phyloP scores from a whole-genome alignment of 495 filamentous ascomycete genomes.

The Penicillium nucicola region DNA sequence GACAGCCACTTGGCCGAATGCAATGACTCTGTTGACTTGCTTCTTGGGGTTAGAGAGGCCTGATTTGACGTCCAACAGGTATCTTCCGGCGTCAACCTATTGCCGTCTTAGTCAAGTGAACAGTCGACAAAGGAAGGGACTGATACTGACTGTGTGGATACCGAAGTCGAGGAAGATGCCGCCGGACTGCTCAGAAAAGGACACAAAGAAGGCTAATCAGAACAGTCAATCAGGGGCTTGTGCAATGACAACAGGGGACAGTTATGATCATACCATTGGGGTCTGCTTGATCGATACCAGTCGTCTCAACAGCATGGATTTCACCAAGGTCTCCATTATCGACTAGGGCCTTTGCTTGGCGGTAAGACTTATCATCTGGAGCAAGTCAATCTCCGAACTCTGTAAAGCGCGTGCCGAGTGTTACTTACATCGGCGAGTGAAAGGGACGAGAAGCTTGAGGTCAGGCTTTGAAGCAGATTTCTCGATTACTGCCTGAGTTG shows the following conservation, averaged over 20 bases:
- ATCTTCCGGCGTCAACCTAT: constrained; percentile 15
- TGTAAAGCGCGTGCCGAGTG: not conserved
- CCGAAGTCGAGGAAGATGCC: constrained; percentile 18
- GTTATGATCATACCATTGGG: constrained; percentile 7
- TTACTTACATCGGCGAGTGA: constrained; percentile 16
- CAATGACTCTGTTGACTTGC: constrained; percentile 18
- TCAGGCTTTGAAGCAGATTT: constrained; percentile 66
- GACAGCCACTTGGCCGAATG: constrained; percentile 13
- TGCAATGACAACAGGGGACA: not conserved
- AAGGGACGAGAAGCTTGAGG: constrained; percentile 32
- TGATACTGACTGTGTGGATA: constrained; percentile 11
- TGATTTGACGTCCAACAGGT: constrained; percentile 16
- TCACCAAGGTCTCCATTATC: constrained; percentile 13
- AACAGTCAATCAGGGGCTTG: not conserved
- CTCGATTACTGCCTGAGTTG: constrained; percentile 48
- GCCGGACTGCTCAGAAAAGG: constrained; percentile 14
- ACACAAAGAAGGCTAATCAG: constrained; percentile 12
- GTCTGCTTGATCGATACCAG: constrained; percentile 15
- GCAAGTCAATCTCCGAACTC: not conserved
- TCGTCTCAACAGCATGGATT: constrained; percentile 16
- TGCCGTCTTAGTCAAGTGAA: constrained; percentile 3
- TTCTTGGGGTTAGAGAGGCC: constrained; percentile 13
- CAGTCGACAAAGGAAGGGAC: not conserved
- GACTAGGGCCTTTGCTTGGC: constrained; percentile 11
- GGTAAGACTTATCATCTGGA: constrained; percentile 13